Evolutionary conservation across 2,329 filamentous ascomycete species (phyloP), one percentile per base, ranked within the genome.

Genomic region (Alternaria sp.): DNA sequence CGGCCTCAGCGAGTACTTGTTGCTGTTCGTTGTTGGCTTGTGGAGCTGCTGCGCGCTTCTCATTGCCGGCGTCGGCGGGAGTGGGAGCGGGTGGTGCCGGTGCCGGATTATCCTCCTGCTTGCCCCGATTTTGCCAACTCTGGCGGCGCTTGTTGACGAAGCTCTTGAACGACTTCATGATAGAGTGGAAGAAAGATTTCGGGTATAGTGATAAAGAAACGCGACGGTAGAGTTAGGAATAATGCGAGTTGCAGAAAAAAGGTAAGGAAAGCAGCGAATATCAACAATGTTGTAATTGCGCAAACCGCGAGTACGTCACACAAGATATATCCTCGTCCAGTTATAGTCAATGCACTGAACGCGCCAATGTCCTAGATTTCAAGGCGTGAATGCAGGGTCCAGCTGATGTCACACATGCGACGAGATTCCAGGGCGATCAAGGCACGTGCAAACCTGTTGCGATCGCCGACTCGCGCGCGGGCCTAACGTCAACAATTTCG

Each of bases 351-450:
- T 57, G 49, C 45, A 54, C 59, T 49, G 36, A 45, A 40, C 28
- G 47, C 46, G 45, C 63, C 51, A 54, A 65, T 23, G 55, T 25
- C 54, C 60, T 64, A 30, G 23, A 51, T 50, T 65, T 49, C 59
- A 59, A 52, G 61, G 47, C 57, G 59, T 68, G 65, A 67, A 73
- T 70, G 64, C 68, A 69, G 68, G 65, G 65, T 57, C 59, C 69
- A 66, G 59, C 74, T 78, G 74, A 78, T 78, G 77, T 75, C 72
- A 76, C 72, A 72, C 65, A 73, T 61, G 68, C 65, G 64, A 64
- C 60, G 60, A 47, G 32, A 62, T 46, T 54, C 57, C 52, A 36
- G 57, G 66, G 19, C 30, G 56, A 51, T 8, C 30, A 12, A 21
- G 25, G 32, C 52, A 54, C 30, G 54, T 50, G 36, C 26, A 70